Percentiles rank a stretch among this genome's conserved stretches.
phyloP scores from a whole-genome alignment of 805 yeast genomes.

The Metschnikowia bowlesiae region DNA sequence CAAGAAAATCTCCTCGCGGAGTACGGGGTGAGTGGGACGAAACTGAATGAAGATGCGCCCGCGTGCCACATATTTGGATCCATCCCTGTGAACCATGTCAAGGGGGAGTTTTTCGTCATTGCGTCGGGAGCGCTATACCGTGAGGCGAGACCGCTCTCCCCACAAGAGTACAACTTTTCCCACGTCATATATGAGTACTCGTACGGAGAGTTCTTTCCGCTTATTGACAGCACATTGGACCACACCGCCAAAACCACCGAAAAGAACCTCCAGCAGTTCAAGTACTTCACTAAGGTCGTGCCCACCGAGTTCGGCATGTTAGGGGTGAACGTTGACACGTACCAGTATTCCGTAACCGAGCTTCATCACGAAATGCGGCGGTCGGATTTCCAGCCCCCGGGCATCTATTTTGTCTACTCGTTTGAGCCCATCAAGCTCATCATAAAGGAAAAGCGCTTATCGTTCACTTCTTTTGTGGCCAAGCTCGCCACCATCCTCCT shows the following conservation, averaged over 20 bases:
- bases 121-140: slow-evolving; percentile 66
- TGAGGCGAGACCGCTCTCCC: slow-evolving; percentile 45
- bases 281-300: slow-evolving; percentile 72
- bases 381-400: slow-evolving; percentile 47
- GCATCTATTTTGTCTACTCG: slow-evolving; percentile 77
- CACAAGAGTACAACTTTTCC: slow-evolving; percentile 63
- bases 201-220: slow-evolving; percentile 87
- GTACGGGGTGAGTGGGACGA: slow-evolving; percentile 43
- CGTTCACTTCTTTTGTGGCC: slow-evolving; percentile 73
- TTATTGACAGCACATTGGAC: slow-evolving; percentile 83
- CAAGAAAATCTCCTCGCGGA: slow-evolving; percentile 65
- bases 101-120: slow-evolving; percentile 81
- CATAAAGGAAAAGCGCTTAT: slow-evolving; percentile 65
- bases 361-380: slow-evolving; percentile 28
- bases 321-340: slow-evolving; percentile 72
- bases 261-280: slow-evolving; percentile 46
- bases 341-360: slow-evolving; percentile 75
- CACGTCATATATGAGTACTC: slow-evolving; percentile 85
- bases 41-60: slow-evolving; percentile 51
- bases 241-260: slow-evolving; percentile 56
- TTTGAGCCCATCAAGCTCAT: slow-evolving; percentile 81
- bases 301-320: slow-evolving; percentile 73
- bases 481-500: slow-evolving; percentile 79
- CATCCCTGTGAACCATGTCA: slow-evolving; percentile 78
- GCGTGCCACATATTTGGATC: slow-evolving; percentile 86